Evolutionary conservation across 169 alveolate species (phyloP).

Genomic region (Plasmodium chabaudi): DNA sequence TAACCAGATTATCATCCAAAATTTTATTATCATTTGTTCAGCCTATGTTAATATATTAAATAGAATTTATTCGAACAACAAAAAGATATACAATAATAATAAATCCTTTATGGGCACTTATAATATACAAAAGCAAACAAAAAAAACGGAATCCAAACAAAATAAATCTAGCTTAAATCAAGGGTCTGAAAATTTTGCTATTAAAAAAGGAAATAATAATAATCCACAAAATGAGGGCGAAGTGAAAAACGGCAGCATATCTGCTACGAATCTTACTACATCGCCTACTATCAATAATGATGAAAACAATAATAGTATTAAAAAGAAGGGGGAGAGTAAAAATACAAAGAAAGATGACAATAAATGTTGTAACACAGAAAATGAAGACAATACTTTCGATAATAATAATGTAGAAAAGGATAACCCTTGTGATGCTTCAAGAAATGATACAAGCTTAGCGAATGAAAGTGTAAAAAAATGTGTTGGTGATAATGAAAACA

Average conservation of each 20-base stretch:
- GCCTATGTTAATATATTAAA: conserved; percentile 19
- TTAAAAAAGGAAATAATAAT: neutral
- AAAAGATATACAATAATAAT: neutral
- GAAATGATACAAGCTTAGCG: too few species aligned
- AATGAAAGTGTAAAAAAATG: neutral
- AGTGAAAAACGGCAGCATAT: neutral
- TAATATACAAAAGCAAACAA: neutral
- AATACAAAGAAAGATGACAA: neutral
- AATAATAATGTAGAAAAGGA: neutral
- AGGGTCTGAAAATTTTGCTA: neutral
- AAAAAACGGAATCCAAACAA: neutral
- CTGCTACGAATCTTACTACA: too few species aligned
- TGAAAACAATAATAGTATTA: neutral
- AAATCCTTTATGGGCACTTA: neutral
- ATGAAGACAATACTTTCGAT: neutral
- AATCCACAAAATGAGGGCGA: neutral
- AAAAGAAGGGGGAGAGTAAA: neutral
- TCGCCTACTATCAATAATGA: neutral
- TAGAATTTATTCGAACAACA: neutral
- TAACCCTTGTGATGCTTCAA: neutral
- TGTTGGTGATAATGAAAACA: neutral
- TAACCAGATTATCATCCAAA: conserved; percentile 51
- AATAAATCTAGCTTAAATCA: neutral
- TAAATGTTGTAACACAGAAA: neutral
- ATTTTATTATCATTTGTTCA: conserved; percentile 31